Percentiles rank a stretch among this genome's conserved stretches.
Conservation (phyloP, 2,329 filamentous ascomycete species). For the Phialophora verrucosa region DNA sequence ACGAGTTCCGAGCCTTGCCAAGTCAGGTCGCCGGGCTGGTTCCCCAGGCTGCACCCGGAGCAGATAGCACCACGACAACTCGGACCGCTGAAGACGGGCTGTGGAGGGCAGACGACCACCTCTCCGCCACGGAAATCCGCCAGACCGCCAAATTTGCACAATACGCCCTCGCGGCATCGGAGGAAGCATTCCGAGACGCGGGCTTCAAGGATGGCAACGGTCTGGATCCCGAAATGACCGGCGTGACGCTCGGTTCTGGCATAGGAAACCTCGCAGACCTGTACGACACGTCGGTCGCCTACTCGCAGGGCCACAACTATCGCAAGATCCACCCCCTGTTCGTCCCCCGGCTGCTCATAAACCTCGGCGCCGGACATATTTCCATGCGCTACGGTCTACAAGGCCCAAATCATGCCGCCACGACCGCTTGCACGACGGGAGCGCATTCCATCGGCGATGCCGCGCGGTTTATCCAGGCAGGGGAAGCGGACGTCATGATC, state of each 20-base stretch:
- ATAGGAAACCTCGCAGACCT: conserved; percentile 94
- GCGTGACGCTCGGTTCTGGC: conserved; percentile 91
- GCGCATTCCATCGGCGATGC: conserved; percentile 95
- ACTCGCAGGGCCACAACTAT: conserved; percentile 59
- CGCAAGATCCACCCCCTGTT: conserved; percentile 92
- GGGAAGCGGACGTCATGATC: conserved; percentile 93
- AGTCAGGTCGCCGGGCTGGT: conserved; percentile 86
- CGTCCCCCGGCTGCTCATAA: conserved; percentile 90
- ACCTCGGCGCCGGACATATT: conserved; percentile 91
- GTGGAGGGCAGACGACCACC: conserved; percentile 53
- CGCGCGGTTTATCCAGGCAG: conserved; percentile 85
- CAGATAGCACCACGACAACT: conserved; percentile 43
- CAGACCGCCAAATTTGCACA: conserved; percentile 92
- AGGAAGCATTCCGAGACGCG: conserved; percentile 85
- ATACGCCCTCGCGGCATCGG: conserved; percentile 83
- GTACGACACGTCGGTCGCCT: conserved; percentile 80
- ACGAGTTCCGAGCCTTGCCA: conserved; percentile 73
- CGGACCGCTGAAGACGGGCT: conserved; percentile 40
- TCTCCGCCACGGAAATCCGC: conserved; percentile 63
- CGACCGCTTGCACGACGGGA: conserved; percentile 94
- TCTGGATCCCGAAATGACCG: conserved; percentile 75
- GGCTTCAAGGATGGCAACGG: conserved; percentile 69
- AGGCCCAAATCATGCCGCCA: conserved; percentile 90
- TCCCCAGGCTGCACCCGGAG: conserved; percentile 58
- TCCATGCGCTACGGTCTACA: conserved; percentile 82